Base-by-base conservation (phyloP, 2,329 filamentous ascomycete genomes). In the Sclerotinia nivalis region DNA sequence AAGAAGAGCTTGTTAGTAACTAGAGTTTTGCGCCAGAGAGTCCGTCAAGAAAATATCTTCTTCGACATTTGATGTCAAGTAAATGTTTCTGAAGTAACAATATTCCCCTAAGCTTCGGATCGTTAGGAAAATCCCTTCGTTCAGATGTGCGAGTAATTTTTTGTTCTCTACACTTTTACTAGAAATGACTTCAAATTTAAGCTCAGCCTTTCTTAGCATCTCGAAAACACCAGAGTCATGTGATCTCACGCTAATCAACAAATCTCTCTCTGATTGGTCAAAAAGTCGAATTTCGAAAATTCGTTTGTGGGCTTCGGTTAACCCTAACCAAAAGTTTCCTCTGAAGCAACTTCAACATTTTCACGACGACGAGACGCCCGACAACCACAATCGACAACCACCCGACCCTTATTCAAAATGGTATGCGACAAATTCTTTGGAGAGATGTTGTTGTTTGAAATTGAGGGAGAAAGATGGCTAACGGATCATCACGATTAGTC, bases 401-500 rank as follows among this genome's bases (percentile, higher is more conserved):
- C 68, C 55, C 61, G 68, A 69, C 61, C 55, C 64, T 45, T 50
- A 69, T 28, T 66, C 61, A 69, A 66, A 66, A 69, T 69, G 68
- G 68, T 69, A 69, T 55, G 68, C 60, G 54, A 22, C 54, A 28
- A n/a, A 61, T 37, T 50, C 31, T 22, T 55, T 56, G 37, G n/a
- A 37, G 31, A 54, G 28, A 66, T n/a, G 28, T 28, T 34, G 52
- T 31, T 18, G 15, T n/a, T 31, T 49, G 7, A 65, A 43, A 61
- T 68, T 59, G 15, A 61, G 50, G 50, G 69, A 54, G 31, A 66
- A 69, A 66, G 55, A 66, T 70, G 65, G 71, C 67, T 72, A 73
- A 74, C 76, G 75, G 77, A 77, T 76, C 68, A 76, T 80, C 80
- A 81, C 73, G 81, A 79, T 80, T 65, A 88, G 84, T 86, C 84